phyloP scores from a whole-genome alignment of 305 asterid genomes.

The Lippia alba region DNA sequence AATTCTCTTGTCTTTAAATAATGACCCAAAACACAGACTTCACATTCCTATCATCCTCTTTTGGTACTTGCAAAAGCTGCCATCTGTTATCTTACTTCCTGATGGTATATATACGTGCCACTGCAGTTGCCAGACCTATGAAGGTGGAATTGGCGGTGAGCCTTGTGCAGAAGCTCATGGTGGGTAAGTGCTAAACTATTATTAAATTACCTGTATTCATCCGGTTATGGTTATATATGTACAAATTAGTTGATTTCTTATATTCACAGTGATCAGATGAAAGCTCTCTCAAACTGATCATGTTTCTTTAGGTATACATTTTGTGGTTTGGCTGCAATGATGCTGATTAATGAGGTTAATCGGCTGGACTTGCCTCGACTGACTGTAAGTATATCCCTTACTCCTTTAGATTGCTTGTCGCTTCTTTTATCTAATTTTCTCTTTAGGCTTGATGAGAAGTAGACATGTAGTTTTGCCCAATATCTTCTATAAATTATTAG shows the following conservation, averaged over 20 bases:
- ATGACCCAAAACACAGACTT: constrained; percentile 4
- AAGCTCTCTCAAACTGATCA: constrained; percentile 27
- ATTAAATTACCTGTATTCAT: constrained; percentile 23
- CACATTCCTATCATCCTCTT: constrained; percentile 13
- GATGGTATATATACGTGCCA: constrained; percentile 21
- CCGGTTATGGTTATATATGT: constrained; percentile 13
- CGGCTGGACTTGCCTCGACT: constrained; percentile 82
- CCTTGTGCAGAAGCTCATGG: constrained; percentile 99
- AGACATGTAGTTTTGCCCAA: background rate
- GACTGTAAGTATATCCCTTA: constrained; percentile 56
- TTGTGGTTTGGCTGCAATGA: constrained; percentile 98
- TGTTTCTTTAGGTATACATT: constrained; percentile 70
- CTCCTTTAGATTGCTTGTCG: background rate
- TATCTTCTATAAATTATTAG: constrained; percentile 8
- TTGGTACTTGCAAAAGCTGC: constrained; percentile 23
- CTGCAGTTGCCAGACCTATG: constrained; percentile 93
- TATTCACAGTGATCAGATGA: constrained; percentile 28
- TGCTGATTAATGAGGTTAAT: constrained; percentile 76
- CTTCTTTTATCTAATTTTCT: constrained; percentile 5
- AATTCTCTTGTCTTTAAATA: background rate
- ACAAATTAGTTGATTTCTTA: constrained; percentile 7
- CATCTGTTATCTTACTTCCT: constrained; percentile 19
- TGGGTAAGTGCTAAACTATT: constrained; percentile 65
- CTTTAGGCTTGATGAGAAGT: background rate
- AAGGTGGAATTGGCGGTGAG: constrained; percentile 98